Evolutionary conservation across 2,329 filamentous ascomycete species (phyloP).

Genomic region (Camillea tinctor): DNA sequence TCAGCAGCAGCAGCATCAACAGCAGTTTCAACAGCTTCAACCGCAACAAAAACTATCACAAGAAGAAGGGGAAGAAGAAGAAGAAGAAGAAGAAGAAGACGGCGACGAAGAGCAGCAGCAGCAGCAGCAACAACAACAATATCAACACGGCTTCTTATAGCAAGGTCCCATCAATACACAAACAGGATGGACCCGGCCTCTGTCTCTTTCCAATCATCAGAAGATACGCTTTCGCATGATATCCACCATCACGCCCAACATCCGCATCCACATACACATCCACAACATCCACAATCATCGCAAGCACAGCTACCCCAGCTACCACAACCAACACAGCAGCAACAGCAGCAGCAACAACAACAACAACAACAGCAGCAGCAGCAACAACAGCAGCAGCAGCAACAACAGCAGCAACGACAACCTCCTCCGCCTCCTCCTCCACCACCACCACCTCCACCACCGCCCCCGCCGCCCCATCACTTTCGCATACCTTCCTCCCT

Average conservation of each 20-base stretch:
- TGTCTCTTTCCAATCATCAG: conserved; percentile 21
- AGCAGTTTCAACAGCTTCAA: too few species aligned
- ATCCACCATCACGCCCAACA: conserved; percentile 20
- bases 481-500: conserved; percentile 30
- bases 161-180: background rate
- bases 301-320: conserved; percentile 3
- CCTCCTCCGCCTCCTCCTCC: background rate
- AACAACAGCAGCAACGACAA: conserved; percentile 2
- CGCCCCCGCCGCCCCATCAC: conserved; percentile 11
- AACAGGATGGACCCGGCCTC: conserved; percentile 28
- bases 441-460: conserved; percentile 9
- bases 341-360: conserved; percentile 7
- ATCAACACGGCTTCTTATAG: conserved; percentile 6
- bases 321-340: conserved; percentile 5
- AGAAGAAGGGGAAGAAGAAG: too few species aligned
- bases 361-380: background rate
- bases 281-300: background rate
- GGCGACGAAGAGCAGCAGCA: conserved; percentile 17
- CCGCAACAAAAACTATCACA: background rate
- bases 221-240: conserved; percentile 21
- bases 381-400: conserved; percentile 10
- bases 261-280: conserved; percentile 3
- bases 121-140: conserved; percentile 7
- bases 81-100: too few species aligned
- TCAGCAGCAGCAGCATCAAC: conserved; percentile 20